phyloP scores from a whole-genome alignment of 169 alveolate genomes.

The Condylostoma magnum region DNA sequence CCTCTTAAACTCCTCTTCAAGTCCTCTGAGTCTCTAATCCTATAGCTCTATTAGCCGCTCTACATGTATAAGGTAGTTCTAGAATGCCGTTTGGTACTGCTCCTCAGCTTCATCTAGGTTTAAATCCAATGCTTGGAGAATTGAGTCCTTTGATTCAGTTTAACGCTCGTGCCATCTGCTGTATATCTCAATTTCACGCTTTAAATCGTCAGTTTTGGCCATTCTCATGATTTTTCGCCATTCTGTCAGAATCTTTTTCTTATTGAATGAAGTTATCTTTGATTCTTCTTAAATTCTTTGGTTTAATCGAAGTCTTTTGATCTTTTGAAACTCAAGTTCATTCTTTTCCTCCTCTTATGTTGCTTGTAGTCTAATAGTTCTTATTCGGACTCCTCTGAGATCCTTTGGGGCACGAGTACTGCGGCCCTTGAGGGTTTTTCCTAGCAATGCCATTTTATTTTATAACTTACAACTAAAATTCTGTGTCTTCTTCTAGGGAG shows the following conservation, averaged over 20 bases:
- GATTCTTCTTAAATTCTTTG: constrained; percentile 63
- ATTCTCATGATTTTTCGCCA: constrained; percentile 92
- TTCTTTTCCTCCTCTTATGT: constrained; percentile 43
- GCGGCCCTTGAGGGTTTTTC: constrained; percentile 57
- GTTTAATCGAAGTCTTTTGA: constrained; percentile 47
- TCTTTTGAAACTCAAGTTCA: constrained; percentile 34
- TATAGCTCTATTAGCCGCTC: constrained; percentile 78
- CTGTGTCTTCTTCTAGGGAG: too few species aligned
- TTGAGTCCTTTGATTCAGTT: constrained; percentile 91
- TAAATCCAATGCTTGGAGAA: constrained; percentile 88
- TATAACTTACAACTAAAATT: too few species aligned
- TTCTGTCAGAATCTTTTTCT: constrained; percentile 82
- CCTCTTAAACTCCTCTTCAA: constrained; percentile 80
- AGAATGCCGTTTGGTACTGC: constrained; percentile 88
- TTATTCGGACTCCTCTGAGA: neutral
- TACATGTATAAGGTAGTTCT: constrained; percentile 84
- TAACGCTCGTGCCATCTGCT: constrained; percentile 89
- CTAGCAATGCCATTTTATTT: constrained; percentile 59
- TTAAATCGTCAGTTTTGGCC: constrained; percentile 88
- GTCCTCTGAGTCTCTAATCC: constrained; percentile 70
- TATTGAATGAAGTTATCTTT: constrained; percentile 68
- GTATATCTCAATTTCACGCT: constrained; percentile 84
- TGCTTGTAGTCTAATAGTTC: neutral
- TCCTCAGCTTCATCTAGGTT: constrained; percentile 93
- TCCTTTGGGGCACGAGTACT: constrained; percentile 41